Evolutionary conservation across 306 rosid genomes (phyloP).

Genomic region (Echinosophora koreensis): DNA sequence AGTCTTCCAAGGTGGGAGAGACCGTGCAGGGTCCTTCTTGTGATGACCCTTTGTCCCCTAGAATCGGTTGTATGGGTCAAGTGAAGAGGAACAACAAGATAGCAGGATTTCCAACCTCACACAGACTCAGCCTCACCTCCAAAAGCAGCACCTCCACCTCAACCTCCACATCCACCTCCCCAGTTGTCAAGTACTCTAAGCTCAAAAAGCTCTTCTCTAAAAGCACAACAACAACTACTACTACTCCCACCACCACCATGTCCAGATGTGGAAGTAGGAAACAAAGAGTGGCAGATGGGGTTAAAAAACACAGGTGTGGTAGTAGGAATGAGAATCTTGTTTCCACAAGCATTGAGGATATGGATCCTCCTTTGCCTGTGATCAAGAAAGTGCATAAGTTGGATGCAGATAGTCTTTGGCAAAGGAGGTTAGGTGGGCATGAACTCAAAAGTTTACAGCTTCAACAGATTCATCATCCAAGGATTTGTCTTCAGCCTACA

Average conservation of each 20-base stretch:
- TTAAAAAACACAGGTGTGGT: constrained; percentile 27
- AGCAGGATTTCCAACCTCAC: constrained; percentile 62
- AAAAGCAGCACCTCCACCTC: constrained; percentile 29
- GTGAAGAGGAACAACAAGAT: constrained; percentile 87
- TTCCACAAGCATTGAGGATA: constrained; percentile 52
- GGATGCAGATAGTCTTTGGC: constrained; percentile 69
- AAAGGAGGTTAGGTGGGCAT: constrained; percentile 74
- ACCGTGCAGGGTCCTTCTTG: constrained; percentile 36
- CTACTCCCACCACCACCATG: constrained; percentile 25
- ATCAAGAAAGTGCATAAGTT: constrained; percentile 47
- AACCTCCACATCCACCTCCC: constrained; percentile 34
- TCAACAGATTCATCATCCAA: constrained; percentile 62
- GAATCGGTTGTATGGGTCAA: constrained; percentile 95
- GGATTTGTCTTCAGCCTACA: constrained; percentile 59
- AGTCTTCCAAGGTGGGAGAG: constrained; percentile 51
- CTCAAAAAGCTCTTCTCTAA: constrained; percentile 77
- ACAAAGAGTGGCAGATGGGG: constrained; percentile 29
- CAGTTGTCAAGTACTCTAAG: constrained; percentile 64
- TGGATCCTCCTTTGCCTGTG: constrained; percentile 89
- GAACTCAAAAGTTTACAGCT: constrained; percentile 64
- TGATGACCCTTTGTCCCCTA: constrained; percentile 79
- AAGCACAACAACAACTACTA: constrained; percentile 43
- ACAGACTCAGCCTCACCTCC: constrained; percentile 45
- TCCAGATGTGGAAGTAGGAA: constrained; percentile 48
- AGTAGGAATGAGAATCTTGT: constrained; percentile 36